Base-by-base conservation (phyloP, 1,139 yeast species). In the Diutina pseudorugosa region DNA sequence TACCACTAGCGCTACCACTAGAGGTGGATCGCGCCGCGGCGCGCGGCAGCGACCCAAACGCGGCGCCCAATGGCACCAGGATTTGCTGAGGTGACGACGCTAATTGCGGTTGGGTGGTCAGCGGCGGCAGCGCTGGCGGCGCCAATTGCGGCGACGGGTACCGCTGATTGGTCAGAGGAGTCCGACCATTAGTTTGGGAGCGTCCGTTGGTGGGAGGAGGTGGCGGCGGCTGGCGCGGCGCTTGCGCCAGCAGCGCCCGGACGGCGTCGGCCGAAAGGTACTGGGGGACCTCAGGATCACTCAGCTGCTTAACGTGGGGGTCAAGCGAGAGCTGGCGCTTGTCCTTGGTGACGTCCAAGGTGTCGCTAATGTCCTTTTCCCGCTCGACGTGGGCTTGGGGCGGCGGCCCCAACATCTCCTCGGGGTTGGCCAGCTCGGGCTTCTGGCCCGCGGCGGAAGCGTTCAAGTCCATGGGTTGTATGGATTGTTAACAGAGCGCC, bases 371-470 rank as follows among this genome's bases (percentile, higher is more conserved):
- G 11, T 40, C 20, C 42, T 40, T 18, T 19, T 41, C 40, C 33
- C 54, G 55, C 40, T 51, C 53, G 11, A 55, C 43, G 36, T 45
- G 50, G 27, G 47, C 52, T 40, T 58, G 59, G 40, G 53, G 54
- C 11, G 60, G 60, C 11, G 59, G 57, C 27, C 55, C 58, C 50
- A 57, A 52, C 33, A 58, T 51, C 52, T 58, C 60, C 8, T 53
- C 47, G 33, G 60, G 60, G 59, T 58, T 40, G 20, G 20, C 20
- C 42, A 40, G 42, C 8, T 40, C 36, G 36, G 36, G 36, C n/a
- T 30, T 30, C n/a, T 30, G 36, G 6, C 36, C 36, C 36, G 36
- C 36, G 16, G 36, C 36, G 11, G 36, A 11, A 30, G 36, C 36
- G 36, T 30, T 30, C n/a, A 30, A 30, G n/a, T 30, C 36, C 36